Base-by-base conservation (phyloP, 2,329 filamentous ascomycete species). In the Didymella segeticola region DNA sequence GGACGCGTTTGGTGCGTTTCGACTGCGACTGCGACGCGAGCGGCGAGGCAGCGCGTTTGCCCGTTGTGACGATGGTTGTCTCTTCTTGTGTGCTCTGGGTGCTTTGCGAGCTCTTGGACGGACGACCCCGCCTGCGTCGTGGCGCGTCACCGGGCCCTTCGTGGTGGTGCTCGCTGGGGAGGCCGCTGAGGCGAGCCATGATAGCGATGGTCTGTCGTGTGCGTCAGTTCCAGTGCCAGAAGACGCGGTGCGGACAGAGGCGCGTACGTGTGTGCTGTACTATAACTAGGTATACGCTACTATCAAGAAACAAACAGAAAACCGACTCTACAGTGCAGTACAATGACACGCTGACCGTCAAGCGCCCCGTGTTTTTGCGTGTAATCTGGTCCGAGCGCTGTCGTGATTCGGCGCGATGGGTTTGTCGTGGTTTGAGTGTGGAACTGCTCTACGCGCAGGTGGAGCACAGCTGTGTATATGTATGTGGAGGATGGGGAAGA, bases 91-190 rank as follows among this genome's bases (percentile, higher is more conserved):
- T 47, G 31, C 48, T 46, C 33, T 54, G 41, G 33, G 58, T 47
- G 30, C 66, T 64, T 51, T 65, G 57, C 5, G 61, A 61, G 58
- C 56, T 60, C 63, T 69, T 72, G 17, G 58, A 56, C 4, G 62
- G 62, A 43, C 71, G 70, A 49, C 67, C 63, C 47, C 65, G 65
- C 47, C 67, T 66, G 51, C 70, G 70, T 41, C 68, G 68, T 8
- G 69, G 64, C 34, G 68, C 63, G 49, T 73, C 70, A 9, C 68
- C 71, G 19, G 71, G 70, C 23, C 70, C 71, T 42, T 69, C 63
- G 53, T 68, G 65, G 53, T 73, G 72, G 62, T 71, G 71, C 60
- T 73, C 70, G 29, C 70, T 71, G 37, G 69, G 66, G 8, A 72
- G 65, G 45, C 70, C 68, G 54, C 64, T 69, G 39, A 71, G 62